These are phyloP conservation scores for Arthroderma sp. DNA, from an alignment of 2,329 filamentous ascomycete species.

Conservation along the genomic window DNA sequence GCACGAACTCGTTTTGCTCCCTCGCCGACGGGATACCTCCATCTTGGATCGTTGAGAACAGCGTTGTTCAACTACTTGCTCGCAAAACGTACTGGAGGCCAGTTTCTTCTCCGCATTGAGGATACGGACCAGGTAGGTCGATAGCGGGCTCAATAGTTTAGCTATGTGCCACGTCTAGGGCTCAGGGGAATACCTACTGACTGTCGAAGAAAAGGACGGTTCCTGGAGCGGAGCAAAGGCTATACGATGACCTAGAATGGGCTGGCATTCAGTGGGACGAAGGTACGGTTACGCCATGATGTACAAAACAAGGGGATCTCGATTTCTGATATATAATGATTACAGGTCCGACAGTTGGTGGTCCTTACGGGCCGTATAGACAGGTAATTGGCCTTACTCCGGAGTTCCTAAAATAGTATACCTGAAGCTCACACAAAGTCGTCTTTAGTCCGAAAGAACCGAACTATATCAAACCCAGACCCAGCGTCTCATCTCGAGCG, in stretches of 20 bases:
- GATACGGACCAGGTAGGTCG: slow-evolving; percentile 75
- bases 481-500: slow-evolving; percentile 53
- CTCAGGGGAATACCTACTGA: slow-evolving; percentile 20
- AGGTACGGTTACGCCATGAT: slow-evolving; percentile 39
- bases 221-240: slow-evolving; percentile 59
- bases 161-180: background rate
- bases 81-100: slow-evolving; percentile 74
- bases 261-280: slow-evolving; percentile 88
- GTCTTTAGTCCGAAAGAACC: slow-evolving; percentile 60
- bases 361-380: slow-evolving; percentile 72
- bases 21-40: slow-evolving; percentile 86
- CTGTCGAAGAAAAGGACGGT: slow-evolving; percentile 62
- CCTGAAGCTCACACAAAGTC: background rate
- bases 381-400: slow-evolving; percentile 45
- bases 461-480: slow-evolving; percentile 60
- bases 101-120: slow-evolving; percentile 84
- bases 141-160: background rate
- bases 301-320: background rate
- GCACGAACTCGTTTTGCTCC: slow-evolving; percentile 82
- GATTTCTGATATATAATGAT: background rate
- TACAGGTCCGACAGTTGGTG: slow-evolving; percentile 64
- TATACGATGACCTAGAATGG: slow-evolving; percentile 76
- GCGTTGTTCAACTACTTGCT: slow-evolving; percentile 92
- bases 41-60: slow-evolving; percentile 81
- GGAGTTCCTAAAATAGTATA: slow-evolving; percentile 8